Base-by-base conservation (phyloP, 2,329 filamentous ascomycete species). In the Hypoxylon sp. region DNA sequence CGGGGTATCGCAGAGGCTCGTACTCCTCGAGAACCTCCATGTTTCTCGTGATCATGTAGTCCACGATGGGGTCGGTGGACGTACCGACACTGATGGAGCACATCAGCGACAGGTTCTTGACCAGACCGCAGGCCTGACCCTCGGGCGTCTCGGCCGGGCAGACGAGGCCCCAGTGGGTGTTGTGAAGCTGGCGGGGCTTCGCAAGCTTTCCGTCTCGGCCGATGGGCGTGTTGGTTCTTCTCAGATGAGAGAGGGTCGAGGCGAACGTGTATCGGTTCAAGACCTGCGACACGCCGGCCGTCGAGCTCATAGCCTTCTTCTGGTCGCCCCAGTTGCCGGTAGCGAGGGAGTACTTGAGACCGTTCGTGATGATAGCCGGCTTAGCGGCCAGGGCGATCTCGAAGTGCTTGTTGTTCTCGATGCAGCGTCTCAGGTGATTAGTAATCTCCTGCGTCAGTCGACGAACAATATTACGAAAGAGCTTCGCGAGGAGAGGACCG, bases 241-340 rank as follows among this genome's bases (percentile, higher is more conserved):
- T 88, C 77, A 99, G 84, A 88, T 99, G 96, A 15, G 95, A 99
- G 38, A 99, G 78, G 0, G 94, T 98, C 35, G 96, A 99, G 13
- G 95, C 88, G 72, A 97, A 99, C 0, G 96, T 98, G 74, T 98
- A 99, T 73, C 95, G 87, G 79, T 97, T 99, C 70, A 99, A 79
- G 77, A 99, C 96, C 78, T 99, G 95, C 43, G 94, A 98, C 42
- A 99, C 95, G 82, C 95, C 96, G 42, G 95, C 95, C 64, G 96
- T 98, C 1, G 93, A 91, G 67, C 89, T 94, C 69, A 91, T 90
- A 17, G 95, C 93, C 81, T 98, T 99, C 84, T 98, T 99, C 80
- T 99, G 95, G 66, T 99, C 95, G 71, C 95, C 96, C 96, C 95
- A 99, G 77, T 99, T 99, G 66, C 95, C 95, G 11, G 95, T 99